A percentile compares a stretch with the other conserved stretches of the same genome.
Evolutionary conservation across 352 stramenopile genomes (phyloP).

Genomic region (Lagenidium sp.): DNA sequence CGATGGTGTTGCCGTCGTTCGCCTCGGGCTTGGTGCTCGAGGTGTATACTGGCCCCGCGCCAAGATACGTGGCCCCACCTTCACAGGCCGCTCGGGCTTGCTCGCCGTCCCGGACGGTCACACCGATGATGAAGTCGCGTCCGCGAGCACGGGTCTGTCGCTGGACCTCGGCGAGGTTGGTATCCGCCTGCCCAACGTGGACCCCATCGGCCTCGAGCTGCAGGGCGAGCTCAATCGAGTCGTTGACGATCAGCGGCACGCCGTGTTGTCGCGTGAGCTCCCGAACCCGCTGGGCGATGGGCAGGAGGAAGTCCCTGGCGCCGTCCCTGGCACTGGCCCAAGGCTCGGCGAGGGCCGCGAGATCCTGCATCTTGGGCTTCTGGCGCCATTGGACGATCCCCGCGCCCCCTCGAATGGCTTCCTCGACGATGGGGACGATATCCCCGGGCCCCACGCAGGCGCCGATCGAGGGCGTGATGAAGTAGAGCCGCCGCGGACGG

Average conservation of each 20-base stretch:
- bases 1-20: slow-evolving; percentile 41
- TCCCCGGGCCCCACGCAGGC: slow-evolving; percentile 11
- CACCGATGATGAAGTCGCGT: slow-evolving; percentile 36
- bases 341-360: slow-evolving; percentile 7
- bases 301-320: slow-evolving; percentile 34
- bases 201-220: slow-evolving; percentile 35
- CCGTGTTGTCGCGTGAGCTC: slow-evolving; percentile 20
- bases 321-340: no score
- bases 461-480: slow-evolving; percentile 46
- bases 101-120: slow-evolving; percentile 34
- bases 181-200: slow-evolving; percentile 44
- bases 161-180: slow-evolving; percentile 12
- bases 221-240: slow-evolving; percentile 36
- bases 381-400: slow-evolving; percentile 46
- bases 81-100: slow-evolving; percentile 32
- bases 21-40: slow-evolving; percentile 46
- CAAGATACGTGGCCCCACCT: slow-evolving; percentile 35
- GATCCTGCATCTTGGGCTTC: slow-evolving; percentile 26
- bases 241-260: slow-evolving; percentile 48
- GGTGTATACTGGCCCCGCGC: slow-evolving; percentile 35
- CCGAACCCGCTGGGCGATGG: slow-evolving; percentile 26
- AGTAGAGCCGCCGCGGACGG: slow-evolving; percentile 31
- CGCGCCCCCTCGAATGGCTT: slow-evolving; percentile 32
- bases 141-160: not conserved
- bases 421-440: slow-evolving; percentile 25